These are phyloP conservation scores for Beauveria sp. DNA, from an alignment of 2,329 filamentous ascomycete genomes.

Conservation along the genomic window DNA sequence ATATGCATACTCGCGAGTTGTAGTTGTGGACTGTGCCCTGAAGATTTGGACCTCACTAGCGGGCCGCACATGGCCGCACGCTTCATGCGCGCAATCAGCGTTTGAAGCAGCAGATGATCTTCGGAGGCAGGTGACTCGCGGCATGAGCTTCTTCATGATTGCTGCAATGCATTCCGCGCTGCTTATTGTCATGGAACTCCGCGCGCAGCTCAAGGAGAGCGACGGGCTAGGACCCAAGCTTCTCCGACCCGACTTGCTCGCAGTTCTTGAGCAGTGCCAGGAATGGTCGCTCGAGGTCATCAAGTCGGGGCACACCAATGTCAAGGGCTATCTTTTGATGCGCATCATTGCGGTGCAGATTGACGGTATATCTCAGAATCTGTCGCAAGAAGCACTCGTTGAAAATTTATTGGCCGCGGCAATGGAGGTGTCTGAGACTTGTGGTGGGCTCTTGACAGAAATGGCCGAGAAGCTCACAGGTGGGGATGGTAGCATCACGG, in stretches of 20 bases:
- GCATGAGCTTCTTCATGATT: slow-evolving; percentile 34
- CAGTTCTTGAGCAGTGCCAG: slow-evolving; percentile 33
- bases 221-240: slow-evolving; percentile 26
- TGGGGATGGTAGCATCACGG: not conserved
- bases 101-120: not conserved
- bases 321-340: slow-evolving; percentile 42
- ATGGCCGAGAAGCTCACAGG: slow-evolving; percentile 2
- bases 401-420: slow-evolving; percentile 16
- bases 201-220: slow-evolving; percentile 32
- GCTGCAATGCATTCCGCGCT: slow-evolving; percentile 27
- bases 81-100: not conserved
- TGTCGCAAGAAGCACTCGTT: slow-evolving; percentile 25
- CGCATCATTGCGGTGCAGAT: slow-evolving; percentile 32
- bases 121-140: slow-evolving; percentile 29
- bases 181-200: slow-evolving; percentile 33
- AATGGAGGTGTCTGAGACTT: not conserved
- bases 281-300: slow-evolving; percentile 33
- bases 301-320: slow-evolving; percentile 45
- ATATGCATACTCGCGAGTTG: slow-evolving; percentile 44
- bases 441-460: not conserved
- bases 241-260: slow-evolving; percentile 34
- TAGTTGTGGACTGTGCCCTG: slow-evolving; percentile 38
- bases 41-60: slow-evolving; percentile 35
- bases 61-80: slow-evolving; percentile 19
- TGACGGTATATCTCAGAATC: slow-evolving; percentile 30